A percentile compares a stretch with the other conserved stretches of the same genome.
Conservation (phyloP, 2,329 filamentous ascomycete species). For the Fusarium begoniae region DNA sequence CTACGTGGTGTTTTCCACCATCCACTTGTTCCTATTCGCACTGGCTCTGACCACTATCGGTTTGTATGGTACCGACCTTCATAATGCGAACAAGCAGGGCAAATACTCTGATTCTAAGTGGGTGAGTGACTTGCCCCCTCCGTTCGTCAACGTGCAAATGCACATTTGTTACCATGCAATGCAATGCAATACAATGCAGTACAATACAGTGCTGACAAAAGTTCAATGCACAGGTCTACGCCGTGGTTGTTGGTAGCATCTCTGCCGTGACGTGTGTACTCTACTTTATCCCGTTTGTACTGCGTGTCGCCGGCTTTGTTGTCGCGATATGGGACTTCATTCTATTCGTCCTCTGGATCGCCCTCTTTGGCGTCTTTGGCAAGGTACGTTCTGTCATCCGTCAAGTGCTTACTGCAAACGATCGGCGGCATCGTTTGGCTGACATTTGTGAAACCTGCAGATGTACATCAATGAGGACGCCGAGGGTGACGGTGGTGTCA, state of each 20-base stretch:
- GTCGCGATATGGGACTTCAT: constrained; percentile 76
- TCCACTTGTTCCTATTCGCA: constrained; percentile 82
- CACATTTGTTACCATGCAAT: background rate
- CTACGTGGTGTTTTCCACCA: constrained; percentile 64
- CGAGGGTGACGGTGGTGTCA: constrained; percentile 69
- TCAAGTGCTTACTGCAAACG: background rate
- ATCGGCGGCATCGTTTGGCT: constrained; percentile 21
- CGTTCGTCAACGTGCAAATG: background rate
- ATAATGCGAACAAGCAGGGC: constrained; percentile 59
- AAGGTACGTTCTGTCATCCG: constrained; percentile 52
- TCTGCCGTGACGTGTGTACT: constrained; percentile 71
- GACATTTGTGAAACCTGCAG: constrained; percentile 39
- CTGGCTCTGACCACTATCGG: constrained; percentile 80
- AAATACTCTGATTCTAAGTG: constrained; percentile 72
- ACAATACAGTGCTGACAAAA: constrained; percentile 15
- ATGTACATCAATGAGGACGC: constrained; percentile 78
- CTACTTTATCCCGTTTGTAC: constrained; percentile 71
- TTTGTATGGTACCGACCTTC: constrained; percentile 78
- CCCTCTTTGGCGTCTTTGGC: constrained; percentile 85
- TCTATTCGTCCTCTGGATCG: constrained; percentile 81
- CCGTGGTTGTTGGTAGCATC: constrained; percentile 73
- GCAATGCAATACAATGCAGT: background rate
- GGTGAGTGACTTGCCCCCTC: constrained; percentile 56
- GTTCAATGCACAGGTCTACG: constrained; percentile 65
- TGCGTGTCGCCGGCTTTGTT: constrained; percentile 56